Evolutionary conservation across 441 rosid genomes (phyloP).

Genomic region (Brassica hybrid): DNA sequence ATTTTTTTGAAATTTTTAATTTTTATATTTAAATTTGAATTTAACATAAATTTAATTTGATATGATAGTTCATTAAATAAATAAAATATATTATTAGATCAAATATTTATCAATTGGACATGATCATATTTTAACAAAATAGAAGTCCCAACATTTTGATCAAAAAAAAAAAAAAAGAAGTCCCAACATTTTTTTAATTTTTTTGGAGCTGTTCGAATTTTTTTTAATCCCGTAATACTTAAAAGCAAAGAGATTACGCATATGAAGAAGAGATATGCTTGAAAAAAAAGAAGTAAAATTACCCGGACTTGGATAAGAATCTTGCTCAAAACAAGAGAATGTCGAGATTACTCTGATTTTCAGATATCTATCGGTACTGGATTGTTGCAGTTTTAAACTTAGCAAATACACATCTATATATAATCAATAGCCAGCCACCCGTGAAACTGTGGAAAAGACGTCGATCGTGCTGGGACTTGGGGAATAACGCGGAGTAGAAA

Average conservation of each 20-base stretch:
- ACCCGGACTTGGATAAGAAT: constrained; percentile 1
- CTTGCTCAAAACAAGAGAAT: not conserved
- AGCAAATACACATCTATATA: not conserved
- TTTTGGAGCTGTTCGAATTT: not conserved
- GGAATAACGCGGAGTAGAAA: not conserved
- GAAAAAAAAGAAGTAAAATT: not conserved
- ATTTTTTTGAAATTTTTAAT: no score
- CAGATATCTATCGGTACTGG: not conserved
- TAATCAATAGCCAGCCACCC: not conserved
- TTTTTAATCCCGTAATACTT: not conserved
- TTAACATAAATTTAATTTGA: no score
- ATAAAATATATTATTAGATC: no score
- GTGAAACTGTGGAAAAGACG: not conserved
- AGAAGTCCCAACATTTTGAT: no score
- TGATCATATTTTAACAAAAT: no score
- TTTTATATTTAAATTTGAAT: no score
- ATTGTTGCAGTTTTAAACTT: not conserved
- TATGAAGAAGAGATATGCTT: not conserved
- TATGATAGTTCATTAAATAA: no score
- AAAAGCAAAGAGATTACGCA: not conserved
- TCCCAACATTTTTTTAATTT: not conserved
- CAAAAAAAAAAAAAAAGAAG: no score
- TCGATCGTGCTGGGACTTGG: not conserved
- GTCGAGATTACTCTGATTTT: not conserved
- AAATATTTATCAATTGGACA: no score